A percentile compares a stretch with the other conserved stretches of the same genome.
These are phyloP conservation scores for Lenzites betulinus DNA, from an alignment of 768 basidiomycete species.

Conservation along the genomic window DNA sequence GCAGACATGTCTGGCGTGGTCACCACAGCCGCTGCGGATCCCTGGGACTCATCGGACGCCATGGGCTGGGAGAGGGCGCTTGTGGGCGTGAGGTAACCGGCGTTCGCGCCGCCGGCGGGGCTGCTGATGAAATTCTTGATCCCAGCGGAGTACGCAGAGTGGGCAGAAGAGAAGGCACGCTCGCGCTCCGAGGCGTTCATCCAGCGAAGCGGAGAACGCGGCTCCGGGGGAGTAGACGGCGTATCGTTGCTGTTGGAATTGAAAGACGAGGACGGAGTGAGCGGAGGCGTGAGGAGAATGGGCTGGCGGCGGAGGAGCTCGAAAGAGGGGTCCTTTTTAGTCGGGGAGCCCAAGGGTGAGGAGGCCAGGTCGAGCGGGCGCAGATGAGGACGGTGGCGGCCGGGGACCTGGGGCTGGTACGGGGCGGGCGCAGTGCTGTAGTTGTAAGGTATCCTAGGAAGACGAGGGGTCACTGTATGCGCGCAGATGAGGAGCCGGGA, in stretches of 20 bases:
- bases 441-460: slow-evolving; percentile 48
- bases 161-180: background rate
- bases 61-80: slow-evolving; percentile 24
- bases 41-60: slow-evolving; percentile 19
- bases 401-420: slow-evolving; percentile 33
- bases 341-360: slow-evolving; percentile 24
- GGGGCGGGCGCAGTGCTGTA: slow-evolving; percentile 44
- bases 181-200: slow-evolving; percentile 11
- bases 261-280: slow-evolving; percentile 66
- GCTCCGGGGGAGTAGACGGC: slow-evolving; percentile 25
- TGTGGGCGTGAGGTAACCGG: slow-evolving; percentile 23
- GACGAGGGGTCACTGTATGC: background rate
- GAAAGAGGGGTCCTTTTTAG: slow-evolving; percentile 17
- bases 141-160: slow-evolving; percentile 10
- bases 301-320: slow-evolving; percentile 29
- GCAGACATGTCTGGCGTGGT: slow-evolving; percentile 1
- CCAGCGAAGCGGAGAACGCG: slow-evolving; percentile 21
- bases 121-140: slow-evolving; percentile 13
- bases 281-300: slow-evolving; percentile 62
- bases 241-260: slow-evolving; percentile 39
- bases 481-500: slow-evolving; percentile 1
- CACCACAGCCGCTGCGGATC: background rate
- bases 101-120: slow-evolving; percentile 2
- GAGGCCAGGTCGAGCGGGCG: slow-evolving; percentile 38
- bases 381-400: slow-evolving; percentile 32